Conservation (phyloP, 2,329 filamentous ascomycete species). For the Botrytis sinoallii region DNA sequence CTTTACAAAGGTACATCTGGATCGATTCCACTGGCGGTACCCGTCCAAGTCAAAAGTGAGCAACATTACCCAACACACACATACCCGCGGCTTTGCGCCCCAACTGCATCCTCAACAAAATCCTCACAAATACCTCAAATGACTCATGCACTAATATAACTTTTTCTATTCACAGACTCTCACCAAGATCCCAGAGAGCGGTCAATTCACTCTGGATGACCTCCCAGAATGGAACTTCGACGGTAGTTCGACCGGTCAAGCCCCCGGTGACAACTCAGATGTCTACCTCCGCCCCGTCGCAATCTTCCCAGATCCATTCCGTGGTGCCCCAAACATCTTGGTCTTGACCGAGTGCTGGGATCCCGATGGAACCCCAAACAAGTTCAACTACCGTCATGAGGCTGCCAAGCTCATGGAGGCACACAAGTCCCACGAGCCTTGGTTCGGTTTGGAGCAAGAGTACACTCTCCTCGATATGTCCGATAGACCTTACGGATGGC, state of each 20-base stretch:
- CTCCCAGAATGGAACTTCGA: conserved; percentile 80
- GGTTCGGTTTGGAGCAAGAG: conserved; percentile 98
- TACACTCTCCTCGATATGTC: conserved; percentile 88
- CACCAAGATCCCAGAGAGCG: conserved; percentile 50
- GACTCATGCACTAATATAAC: not conserved
- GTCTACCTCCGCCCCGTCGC: conserved; percentile 92
- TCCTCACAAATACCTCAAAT: conserved; percentile 21
- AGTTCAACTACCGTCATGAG: conserved; percentile 97
- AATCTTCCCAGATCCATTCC: conserved; percentile 90
- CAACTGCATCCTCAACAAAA: not conserved
- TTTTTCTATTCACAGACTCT: conserved; percentile 53
- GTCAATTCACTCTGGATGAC: conserved; percentile 50
- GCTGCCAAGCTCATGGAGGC: conserved; percentile 85
- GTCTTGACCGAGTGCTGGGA: conserved; percentile 96
- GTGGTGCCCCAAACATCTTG: conserved; percentile 83
- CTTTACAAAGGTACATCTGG: conserved; percentile 69
- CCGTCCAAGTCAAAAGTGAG: conserved; percentile 93
- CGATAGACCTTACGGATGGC: conserved; percentile 91
- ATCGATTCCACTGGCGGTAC: conserved; percentile 79
- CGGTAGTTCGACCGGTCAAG: conserved; percentile 89
- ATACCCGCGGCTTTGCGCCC: conserved; percentile 2
- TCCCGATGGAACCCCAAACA: conserved; percentile 90
- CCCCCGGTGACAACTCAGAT: conserved; percentile 92
- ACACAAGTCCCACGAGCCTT: conserved; percentile 78
- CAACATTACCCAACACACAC: conserved; percentile 27